These are phyloP conservation scores for Tricholoma sp. DNA, from an alignment of 768 basidiomycete genomes.

Conservation along the genomic window DNA sequence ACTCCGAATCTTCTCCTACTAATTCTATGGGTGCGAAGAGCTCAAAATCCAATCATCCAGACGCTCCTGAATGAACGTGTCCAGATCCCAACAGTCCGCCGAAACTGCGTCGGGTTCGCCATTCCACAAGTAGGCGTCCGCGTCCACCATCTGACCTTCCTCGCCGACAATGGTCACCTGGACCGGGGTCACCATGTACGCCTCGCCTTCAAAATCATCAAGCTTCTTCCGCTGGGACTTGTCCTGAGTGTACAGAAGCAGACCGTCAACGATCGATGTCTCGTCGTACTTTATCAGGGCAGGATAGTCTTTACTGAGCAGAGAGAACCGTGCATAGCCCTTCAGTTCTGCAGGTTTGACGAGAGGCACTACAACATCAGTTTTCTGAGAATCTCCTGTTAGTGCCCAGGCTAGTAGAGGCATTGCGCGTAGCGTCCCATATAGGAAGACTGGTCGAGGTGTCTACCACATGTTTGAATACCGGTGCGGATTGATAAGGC, in stretches of 20 bases:
- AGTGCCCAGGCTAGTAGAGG: slow-evolving; percentile 16
- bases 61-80: slow-evolving; percentile 13
- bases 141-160: slow-evolving; percentile 9
- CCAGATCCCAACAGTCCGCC: slow-evolving; percentile 10
- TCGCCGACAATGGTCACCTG: slow-evolving; percentile 6
- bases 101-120: slow-evolving; percentile 10
- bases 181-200: slow-evolving; percentile 9
- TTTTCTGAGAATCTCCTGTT: slow-evolving; percentile 14
- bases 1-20: slow-evolving; percentile 20
- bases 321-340: too few species aligned
- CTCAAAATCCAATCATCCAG: slow-evolving; percentile 16
- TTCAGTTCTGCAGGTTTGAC: background rate
- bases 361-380: slow-evolving; percentile 9
- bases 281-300: background rate
- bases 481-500: too few species aligned
- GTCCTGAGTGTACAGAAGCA: slow-evolving; percentile 15
- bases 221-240: slow-evolving; percentile 16
- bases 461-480: background rate
- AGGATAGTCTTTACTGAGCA: background rate
- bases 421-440: slow-evolving; percentile 14
- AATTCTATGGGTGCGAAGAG: slow-evolving; percentile 17
- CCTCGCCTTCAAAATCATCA: slow-evolving; percentile 20
- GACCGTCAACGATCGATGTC: slow-evolving; percentile 16
- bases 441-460: slow-evolving; percentile 12
- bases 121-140: slow-evolving; percentile 13